Evolutionary conservation across 2,329 filamentous ascomycete genomes (phyloP).

Genomic region (Cryphonectria nitschkei): DNA sequence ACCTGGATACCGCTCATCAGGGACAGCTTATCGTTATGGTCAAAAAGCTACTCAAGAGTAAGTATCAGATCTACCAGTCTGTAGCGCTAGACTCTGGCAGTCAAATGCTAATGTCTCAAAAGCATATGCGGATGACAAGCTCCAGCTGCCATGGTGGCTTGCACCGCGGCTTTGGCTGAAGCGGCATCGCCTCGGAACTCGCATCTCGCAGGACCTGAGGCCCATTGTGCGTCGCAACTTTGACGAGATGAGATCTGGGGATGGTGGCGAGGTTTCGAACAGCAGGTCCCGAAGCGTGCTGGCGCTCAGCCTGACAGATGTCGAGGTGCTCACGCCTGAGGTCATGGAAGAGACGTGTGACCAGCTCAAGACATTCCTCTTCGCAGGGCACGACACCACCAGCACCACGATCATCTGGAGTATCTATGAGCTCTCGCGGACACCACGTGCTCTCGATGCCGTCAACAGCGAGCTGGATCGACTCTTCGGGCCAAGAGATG

Average conservation of each 20-base stretch:
- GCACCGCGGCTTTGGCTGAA: constrained; percentile 24
- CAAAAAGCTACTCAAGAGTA: background rate
- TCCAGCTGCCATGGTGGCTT: constrained; percentile 32
- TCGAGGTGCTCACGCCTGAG: constrained; percentile 31
- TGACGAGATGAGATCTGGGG: constrained; percentile 32
- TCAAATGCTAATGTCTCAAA: constrained; percentile 12
- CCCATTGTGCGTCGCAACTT: constrained; percentile 36
- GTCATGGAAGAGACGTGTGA: constrained; percentile 39
- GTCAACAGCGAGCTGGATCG: constrained; percentile 40
- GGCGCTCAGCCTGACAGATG: constrained; percentile 36
- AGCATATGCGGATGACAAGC: constrained; percentile 24
- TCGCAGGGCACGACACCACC: constrained; percentile 47
- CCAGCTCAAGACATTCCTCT: constrained; percentile 44
- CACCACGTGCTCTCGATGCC: constrained; percentile 35
- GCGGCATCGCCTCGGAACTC: constrained; percentile 24
- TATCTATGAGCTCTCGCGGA: constrained; percentile 42
- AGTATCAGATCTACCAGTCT: background rate
- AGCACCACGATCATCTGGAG: constrained; percentile 42
- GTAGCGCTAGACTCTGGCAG: constrained; percentile 28
- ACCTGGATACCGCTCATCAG: background rate
- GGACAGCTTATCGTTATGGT: background rate
- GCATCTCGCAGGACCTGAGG: constrained; percentile 29
- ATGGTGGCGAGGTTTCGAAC: background rate
- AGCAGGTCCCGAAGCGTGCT: constrained; percentile 37
- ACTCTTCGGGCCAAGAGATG: constrained; percentile 38